A percentile compares a stretch with the other conserved stretches of the same genome.
phyloP scores from a whole-genome alignment of 345 rosid genomes.

The Cardamine resedifolia region DNA sequence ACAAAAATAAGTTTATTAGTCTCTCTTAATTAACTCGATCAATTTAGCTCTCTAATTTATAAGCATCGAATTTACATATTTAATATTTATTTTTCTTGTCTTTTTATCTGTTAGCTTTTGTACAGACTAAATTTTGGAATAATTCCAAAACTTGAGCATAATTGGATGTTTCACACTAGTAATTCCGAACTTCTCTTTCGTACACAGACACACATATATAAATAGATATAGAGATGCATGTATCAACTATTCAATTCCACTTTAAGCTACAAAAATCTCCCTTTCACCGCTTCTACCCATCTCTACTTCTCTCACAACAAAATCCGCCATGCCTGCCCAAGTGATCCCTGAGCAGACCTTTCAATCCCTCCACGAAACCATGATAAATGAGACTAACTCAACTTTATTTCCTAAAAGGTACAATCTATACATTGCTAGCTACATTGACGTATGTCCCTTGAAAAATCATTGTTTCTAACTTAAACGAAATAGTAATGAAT shows the following conservation, averaged over 20 bases:
- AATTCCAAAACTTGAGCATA: conserved; percentile 32
- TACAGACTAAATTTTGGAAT: conserved; percentile 14
- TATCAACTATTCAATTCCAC: conserved; percentile 13
- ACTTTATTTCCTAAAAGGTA: conserved; percentile 59
- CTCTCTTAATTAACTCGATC: neutral
- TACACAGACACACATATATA: conserved; percentile 17
- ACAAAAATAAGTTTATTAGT: neutral
- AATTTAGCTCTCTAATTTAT: neutral
- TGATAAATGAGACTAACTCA: conserved; percentile 37
- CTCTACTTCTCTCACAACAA: neutral
- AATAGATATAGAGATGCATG: conserved; percentile 3
- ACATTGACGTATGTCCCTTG: neutral
- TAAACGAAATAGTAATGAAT: neutral
- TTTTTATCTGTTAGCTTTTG: conserved; percentile 15
- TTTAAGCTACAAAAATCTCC: neutral
- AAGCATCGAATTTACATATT: neutral
- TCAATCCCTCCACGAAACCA: conserved; percentile 46
- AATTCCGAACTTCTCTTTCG: neutral
- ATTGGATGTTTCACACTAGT: conserved; percentile 33
- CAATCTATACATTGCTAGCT: neutral
- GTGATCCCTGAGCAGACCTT: conserved; percentile 51
- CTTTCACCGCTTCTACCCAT: neutral
- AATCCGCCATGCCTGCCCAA: conserved; percentile 50
- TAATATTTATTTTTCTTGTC: neutral
- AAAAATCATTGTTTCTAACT: neutral